Conservation (phyloP, 2,329 filamentous ascomycete genomes). For the Pseudonectria buxi region DNA sequence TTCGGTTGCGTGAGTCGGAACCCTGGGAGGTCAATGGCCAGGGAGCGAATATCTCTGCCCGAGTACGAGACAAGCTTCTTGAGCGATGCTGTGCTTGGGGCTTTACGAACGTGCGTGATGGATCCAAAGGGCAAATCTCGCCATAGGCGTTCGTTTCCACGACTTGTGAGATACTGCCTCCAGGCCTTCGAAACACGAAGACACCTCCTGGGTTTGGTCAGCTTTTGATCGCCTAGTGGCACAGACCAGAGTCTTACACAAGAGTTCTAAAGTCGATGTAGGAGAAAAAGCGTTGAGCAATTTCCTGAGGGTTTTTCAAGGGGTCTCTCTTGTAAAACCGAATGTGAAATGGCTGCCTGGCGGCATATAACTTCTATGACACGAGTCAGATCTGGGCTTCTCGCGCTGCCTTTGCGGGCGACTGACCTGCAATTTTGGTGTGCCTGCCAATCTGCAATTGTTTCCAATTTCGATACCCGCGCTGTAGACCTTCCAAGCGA, state of each 20-base stretch:
- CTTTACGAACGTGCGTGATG: constrained; percentile 11
- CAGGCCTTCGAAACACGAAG: constrained; percentile 27
- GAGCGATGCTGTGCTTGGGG: constrained; percentile 18
- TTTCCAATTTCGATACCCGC: constrained; percentile 31
- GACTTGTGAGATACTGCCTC: constrained; percentile 23
- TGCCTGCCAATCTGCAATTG: constrained; percentile 18
- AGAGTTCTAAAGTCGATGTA: constrained; percentile 27
- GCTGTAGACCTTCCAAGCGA: constrained; percentile 34
- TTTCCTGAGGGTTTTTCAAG: constrained; percentile 28
- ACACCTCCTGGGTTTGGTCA: constrained; percentile 19
- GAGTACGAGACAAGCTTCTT: constrained; percentile 26
- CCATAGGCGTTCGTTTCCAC: constrained; percentile 26
- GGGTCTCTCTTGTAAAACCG: constrained; percentile 30
- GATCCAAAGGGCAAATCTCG: constrained; percentile 23
- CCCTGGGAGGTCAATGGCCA: constrained; percentile 20
- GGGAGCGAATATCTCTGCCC: constrained; percentile 22
- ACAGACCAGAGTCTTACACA: constrained; percentile 16
- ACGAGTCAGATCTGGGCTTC: neutral
- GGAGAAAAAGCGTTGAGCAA: constrained; percentile 30
- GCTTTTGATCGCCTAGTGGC: neutral
- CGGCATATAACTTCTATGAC: constrained; percentile 27
- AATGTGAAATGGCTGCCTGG: constrained; percentile 28
- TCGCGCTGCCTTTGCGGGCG: neutral
- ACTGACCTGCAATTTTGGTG: constrained; percentile 29
- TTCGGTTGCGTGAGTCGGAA: constrained; percentile 26